Conservation (phyloP, 140 eudicot genomes). For the Anethum foeniculum region DNA sequence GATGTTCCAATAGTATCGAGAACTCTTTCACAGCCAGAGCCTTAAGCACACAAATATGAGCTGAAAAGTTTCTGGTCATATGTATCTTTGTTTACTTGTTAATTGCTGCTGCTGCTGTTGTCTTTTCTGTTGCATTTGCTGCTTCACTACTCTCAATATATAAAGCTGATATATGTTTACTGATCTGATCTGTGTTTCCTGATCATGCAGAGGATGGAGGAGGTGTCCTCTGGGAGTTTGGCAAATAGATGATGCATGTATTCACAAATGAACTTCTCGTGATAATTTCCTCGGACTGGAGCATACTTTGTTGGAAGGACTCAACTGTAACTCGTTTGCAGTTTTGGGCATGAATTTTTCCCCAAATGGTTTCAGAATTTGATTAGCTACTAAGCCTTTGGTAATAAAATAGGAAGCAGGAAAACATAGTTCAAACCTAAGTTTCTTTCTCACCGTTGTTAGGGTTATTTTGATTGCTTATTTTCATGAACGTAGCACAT, state of each 20-base stretch:
- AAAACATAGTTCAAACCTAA: background rate
- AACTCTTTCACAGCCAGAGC: background rate
- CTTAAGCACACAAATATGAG: background rate
- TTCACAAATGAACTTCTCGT: background rate
- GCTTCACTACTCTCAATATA: background rate
- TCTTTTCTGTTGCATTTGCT: background rate
- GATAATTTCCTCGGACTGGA: background rate
- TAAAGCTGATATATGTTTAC: constrained; percentile 12
- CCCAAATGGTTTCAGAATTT: background rate
- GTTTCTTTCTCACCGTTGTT: background rate
- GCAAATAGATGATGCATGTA: constrained; percentile 31
- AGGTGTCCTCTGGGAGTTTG: constrained; percentile 84
- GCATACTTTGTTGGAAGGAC: background rate
- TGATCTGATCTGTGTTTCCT: constrained; percentile 16
- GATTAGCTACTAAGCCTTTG: background rate
- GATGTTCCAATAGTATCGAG: background rate
- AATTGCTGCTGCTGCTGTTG: background rate
- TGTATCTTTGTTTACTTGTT: background rate
- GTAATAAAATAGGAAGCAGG: background rate
- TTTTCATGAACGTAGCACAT: background rate
- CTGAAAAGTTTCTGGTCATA: background rate
- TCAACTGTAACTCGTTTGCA: background rate
- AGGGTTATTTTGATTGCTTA: background rate
- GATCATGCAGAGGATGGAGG: constrained; percentile 80
- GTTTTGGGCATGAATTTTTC: background rate